These are phyloP conservation scores for Tremellales sp. DNA, from an alignment of 1,284 basidiomycete species.

Conservation along the genomic window DNA sequence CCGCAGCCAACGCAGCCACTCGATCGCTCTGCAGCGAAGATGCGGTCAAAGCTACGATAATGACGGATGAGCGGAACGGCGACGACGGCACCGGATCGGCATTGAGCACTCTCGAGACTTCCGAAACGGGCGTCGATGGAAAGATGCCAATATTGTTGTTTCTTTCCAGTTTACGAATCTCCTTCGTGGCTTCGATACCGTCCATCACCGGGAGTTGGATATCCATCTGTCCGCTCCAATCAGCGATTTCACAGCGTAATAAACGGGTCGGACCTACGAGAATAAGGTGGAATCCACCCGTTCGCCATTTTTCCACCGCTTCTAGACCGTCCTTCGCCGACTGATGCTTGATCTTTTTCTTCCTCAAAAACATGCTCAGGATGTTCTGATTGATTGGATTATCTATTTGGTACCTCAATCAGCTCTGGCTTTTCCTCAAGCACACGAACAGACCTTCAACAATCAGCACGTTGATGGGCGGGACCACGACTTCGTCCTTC, in stretches of 20 bases:
- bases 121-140: slow-evolving; percentile 60
- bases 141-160: slow-evolving; percentile 64
- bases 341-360: slow-evolving; percentile 93
- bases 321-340: slow-evolving; percentile 93
- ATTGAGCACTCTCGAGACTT: slow-evolving; percentile 48
- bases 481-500: slow-evolving; percentile 62
- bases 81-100: slow-evolving; percentile 40
- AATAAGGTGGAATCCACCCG: slow-evolving; percentile 91
- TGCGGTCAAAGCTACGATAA: slow-evolving; percentile 96
- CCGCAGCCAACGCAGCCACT: slow-evolving; percentile 90
- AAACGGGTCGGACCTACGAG: slow-evolving; percentile 59
- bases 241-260: slow-evolving; percentile 1
- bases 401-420: slow-evolving; percentile 66
- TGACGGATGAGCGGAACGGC: slow-evolving; percentile 88
- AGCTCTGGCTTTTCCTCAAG: slow-evolving; percentile 5
- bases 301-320: slow-evolving; percentile 93
- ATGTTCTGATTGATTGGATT: slow-evolving; percentile 99
- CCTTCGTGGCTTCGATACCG: slow-evolving; percentile 94
- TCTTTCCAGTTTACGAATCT: slow-evolving; percentile 84
- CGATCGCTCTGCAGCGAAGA: slow-evolving; percentile 89
- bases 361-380: slow-evolving; percentile 89
- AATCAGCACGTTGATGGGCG: slow-evolving; percentile 91
- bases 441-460: slow-evolving; percentile 76
- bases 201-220: slow-evolving; percentile 99
- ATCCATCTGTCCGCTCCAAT: slow-evolving; percentile 91